These are phyloP conservation scores for Colletotrichum liriopes DNA, from an alignment of 2,329 filamentous ascomycete genomes.

Conservation along the genomic window DNA sequence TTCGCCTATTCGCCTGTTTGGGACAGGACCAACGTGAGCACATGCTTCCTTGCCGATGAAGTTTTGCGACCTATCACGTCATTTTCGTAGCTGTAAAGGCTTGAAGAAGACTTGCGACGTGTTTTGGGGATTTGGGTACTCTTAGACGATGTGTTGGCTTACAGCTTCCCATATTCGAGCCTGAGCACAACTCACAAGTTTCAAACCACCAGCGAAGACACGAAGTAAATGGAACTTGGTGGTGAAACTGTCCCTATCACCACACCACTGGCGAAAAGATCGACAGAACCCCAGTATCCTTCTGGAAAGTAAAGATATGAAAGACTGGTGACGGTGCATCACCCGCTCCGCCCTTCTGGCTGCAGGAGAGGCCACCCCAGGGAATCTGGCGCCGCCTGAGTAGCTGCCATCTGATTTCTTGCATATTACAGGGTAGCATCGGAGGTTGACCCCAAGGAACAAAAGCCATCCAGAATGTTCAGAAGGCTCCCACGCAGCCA, in stretches of 20 bases:
- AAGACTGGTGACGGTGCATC: conserved; percentile 14
- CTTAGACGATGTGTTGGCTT: neutral
- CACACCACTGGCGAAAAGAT: neutral
- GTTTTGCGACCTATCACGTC: neutral
- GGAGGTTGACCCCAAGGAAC: neutral
- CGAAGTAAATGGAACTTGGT: neutral
- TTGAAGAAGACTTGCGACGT: neutral
- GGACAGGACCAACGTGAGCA: conserved; percentile 22
- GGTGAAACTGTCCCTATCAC: neutral
- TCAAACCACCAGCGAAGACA: neutral
- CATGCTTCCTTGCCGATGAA: conserved; percentile 14
- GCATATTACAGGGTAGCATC: conserved; percentile 33
- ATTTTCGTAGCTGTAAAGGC: neutral
- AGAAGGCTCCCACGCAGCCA: conserved; percentile 11
- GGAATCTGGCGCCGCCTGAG: neutral
- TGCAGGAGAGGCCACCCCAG: neutral
- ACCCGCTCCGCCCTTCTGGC: conserved; percentile 6
- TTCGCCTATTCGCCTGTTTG: neutral
- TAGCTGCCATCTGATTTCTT: conserved; percentile 36
- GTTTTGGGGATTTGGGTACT: neutral
- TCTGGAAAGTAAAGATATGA: conserved; percentile 17
- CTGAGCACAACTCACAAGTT: neutral
- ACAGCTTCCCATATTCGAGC: neutral
- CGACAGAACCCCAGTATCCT: neutral
- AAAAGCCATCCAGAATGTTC: conserved; percentile 3